phyloP scores from a whole-genome alignment of 139 green algal genomes.

The Chlorella sp. region DNA sequence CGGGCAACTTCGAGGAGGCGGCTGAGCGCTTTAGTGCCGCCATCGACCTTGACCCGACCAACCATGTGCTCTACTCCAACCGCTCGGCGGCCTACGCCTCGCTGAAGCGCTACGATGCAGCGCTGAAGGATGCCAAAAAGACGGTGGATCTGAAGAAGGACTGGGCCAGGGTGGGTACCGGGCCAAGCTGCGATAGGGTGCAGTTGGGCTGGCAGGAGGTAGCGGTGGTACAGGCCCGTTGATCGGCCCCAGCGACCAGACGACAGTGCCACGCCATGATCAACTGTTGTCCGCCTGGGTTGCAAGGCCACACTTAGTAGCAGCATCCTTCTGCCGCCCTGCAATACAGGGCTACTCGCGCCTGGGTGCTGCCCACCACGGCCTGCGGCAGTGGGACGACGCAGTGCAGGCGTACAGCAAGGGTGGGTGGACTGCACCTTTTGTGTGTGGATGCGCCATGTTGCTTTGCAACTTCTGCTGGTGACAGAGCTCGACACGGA shows the following conservation, averaged over 20 bases:
- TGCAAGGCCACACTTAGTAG: not conserved
- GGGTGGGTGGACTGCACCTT: conserved; percentile 42
- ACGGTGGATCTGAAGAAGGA: conserved; percentile 87
- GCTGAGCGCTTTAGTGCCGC: conserved; percentile 85
- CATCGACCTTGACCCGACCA: conserved; percentile 82
- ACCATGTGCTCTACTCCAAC: conserved; percentile 98
- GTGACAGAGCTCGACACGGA: too few relatives aligned
- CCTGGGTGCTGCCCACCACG: conserved; percentile 84
- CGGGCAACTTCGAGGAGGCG: conserved; percentile 83
- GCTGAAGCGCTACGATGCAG: conserved; percentile 80
- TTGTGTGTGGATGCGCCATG: not conserved
- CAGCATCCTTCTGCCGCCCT: not conserved
- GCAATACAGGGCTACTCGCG: conserved; percentile 83
- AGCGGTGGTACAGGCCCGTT: not conserved
- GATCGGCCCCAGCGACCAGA: too few relatives aligned
- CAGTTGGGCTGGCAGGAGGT: too few relatives aligned
- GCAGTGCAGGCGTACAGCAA: conserved; percentile 84
- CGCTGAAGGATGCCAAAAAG: conserved; percentile 88
- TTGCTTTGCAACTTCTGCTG: too few relatives aligned
- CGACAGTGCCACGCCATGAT: too few relatives aligned
- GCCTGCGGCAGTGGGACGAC: conserved; percentile 72
- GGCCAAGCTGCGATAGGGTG: not conserved
- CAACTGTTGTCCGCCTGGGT: too few relatives aligned
- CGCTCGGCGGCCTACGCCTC: conserved; percentile 86
- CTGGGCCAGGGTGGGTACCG: conserved; percentile 75